A percentile compares a stretch with the other conserved stretches of the same genome.
phyloP scores from a whole-genome alignment of 225 moss, liverwort and hornwort species.

The Antitrichia curtipendula region DNA sequence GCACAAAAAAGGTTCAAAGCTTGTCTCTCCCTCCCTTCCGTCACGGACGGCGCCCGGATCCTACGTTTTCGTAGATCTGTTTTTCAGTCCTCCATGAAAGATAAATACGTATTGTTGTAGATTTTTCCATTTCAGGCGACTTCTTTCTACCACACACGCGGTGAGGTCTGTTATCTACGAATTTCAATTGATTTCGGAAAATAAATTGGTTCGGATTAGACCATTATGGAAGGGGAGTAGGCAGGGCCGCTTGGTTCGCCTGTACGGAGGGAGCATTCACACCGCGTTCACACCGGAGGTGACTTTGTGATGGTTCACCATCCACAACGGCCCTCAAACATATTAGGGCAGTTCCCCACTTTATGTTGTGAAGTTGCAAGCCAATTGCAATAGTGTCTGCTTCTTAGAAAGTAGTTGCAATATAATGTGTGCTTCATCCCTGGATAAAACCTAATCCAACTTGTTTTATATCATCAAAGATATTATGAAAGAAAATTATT shows the following conservation, averaged over 20 bases:
- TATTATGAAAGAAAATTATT: no score
- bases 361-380: no score
- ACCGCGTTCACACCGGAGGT: background rate
- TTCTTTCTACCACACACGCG: background rate
- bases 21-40: background rate
- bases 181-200: background rate
- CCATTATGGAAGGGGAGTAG: background rate
- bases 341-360: no score
- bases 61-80: background rate
- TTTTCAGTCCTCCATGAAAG: rapidly evolving
- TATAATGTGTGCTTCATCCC: no score
- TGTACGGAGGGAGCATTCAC: background rate
- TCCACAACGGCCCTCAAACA: background rate
- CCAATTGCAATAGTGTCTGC: no score
- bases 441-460: no score
- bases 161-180: background rate
- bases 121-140: background rate
- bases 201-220: background rate
- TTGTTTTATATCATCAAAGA: no score
- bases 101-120: rapidly evolving
- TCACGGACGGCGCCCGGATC: background rate
- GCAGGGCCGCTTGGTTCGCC: no score
- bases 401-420: no score
- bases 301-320: background rate
- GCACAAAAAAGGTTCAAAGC: background rate